Evolutionary conservation across 179 eudicot genomes (phyloP), one percentile per base, ranked within the genome.

Genomic region (Spinacia oleracea): DNA sequence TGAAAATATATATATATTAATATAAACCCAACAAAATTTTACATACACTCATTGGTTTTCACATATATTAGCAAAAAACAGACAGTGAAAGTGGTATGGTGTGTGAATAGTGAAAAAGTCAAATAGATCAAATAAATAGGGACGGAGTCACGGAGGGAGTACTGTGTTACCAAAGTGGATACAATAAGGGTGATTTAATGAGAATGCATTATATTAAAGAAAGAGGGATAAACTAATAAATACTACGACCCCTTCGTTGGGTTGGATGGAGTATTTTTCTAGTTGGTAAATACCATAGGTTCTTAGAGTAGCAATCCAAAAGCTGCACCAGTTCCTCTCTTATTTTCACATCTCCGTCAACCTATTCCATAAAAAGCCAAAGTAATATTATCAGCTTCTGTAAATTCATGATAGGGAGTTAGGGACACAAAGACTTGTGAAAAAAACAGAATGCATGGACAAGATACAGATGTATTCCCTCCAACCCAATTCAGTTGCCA

Each of bases 291-390:
- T 32, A 94, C 98, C 93, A 78, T 75, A 97, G 97, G 87, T 87
- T 89, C 63, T 56, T 58, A 43, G 97, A 86, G 83, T 88, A 95
- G 82, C 95, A 90, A 32, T 89, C 90, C 89, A 95, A 83, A 84
- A 95, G 95, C 79, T 87, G 85, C 46, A 83, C 65, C 27, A 87
- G 67, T 32, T 84, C 69, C 72, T 83, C 80, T 45, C 77, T 82
- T 73, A 81, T 68, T 38, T 84, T 64, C 32, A 77, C 70, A 85
- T 88, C 84, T 66, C 89, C 93, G 56, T 80, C 82, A 64, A 81
- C 90, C 98, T 94, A 84, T 29, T 66, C 62, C 53, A 71, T 77
- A 69, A 78, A 59, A 69, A 74, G 75, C 46, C 67, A 77, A 69
- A 40, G 27, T 48, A 51, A 53, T 40, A 70, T 60, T 34, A 71